Base-by-base conservation (phyloP, 176 grass and related monocot species). In the Eremochloa ophiuroides region DNA sequence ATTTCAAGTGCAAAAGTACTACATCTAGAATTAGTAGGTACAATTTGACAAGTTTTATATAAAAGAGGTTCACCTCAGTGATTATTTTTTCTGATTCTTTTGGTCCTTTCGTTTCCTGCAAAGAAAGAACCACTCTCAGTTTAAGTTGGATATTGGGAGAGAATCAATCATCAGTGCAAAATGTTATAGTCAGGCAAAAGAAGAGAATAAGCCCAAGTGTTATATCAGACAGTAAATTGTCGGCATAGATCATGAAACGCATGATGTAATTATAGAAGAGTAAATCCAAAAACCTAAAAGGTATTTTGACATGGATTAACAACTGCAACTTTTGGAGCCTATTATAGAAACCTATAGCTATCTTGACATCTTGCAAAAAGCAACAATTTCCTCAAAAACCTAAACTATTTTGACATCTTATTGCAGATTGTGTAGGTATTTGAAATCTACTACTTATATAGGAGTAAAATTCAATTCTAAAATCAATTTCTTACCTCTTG, bases 41-140 rank as follows among this genome's bases (percentile, higher is more conserved):
- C 8, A 56, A 22, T 2, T 48, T 71, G 23, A 63, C 13, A 73
- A 62, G 17, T 65, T 75, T 69, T 40, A 53, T 48, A 69, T 28
- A 17, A 80, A 78, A 48, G 35, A 41, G 56, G 40, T 66, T 85
- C 37, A 83, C 87, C 73, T 90, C 81, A 82, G 77, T 37, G 3
- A 56, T 46, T 28, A 50, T 65, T 75, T 80, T 80, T 85, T 82
- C 71, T 77, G 75, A 71, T 84, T 91, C 87, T 84, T 73, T 75
- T 76, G 79, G 56, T 77, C 66, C 89, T 85, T 75, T 87, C 51
- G 85, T 88, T 86, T 77, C 73, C 94, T 91, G 87, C 59, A 84
- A 78, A 50, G 56, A 74, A 66, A 66, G 44, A 78, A 46, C 33
- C 62, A 28, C 61, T 60, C 39, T 37, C 26, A 76, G 43, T 73